Percentiles rank a stretch among this genome's conserved stretches.
Evolutionary conservation across 208 protist species (phyloP).

Genomic region (Wallacemonas sp.): DNA sequence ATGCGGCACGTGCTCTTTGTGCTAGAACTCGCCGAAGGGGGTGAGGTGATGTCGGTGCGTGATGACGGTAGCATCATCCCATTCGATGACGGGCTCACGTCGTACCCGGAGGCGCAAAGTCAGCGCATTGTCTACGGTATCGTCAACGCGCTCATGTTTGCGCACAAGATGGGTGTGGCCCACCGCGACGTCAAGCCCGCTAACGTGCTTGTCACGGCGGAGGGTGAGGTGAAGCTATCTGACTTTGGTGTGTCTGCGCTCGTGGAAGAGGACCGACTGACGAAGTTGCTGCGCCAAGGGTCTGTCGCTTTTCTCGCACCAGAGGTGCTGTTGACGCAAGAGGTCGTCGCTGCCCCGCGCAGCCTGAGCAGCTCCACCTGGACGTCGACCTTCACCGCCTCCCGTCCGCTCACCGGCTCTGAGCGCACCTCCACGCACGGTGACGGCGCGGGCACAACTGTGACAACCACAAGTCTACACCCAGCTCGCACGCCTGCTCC

Average conservation of each 20-base stretch:
- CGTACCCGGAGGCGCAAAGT: conserved; percentile 30
- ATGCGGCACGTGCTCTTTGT: conserved; percentile 84
- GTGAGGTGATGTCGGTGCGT: conserved; percentile 45
- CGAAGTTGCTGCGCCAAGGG: conserved; percentile 47
- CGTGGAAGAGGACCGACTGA: conserved; percentile 26
- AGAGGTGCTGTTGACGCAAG: conserved; percentile 49
- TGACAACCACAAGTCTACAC: background rate
- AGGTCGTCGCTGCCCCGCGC: conserved; percentile 28
- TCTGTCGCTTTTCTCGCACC: conserved; percentile 73
- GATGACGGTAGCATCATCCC: conserved; percentile 49
- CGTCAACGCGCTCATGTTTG: conserved; percentile 44
- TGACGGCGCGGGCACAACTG: background rate
- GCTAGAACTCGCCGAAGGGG: conserved; percentile 77
- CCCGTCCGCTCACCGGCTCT: conserved; percentile 4
- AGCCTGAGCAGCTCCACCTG: conserved; percentile 18
- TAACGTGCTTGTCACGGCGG: conserved; percentile 63
- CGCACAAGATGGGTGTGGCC: conserved; percentile 54
- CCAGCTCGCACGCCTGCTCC: background rate
- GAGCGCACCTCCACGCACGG: conserved; percentile 5
- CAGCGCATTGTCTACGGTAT: conserved; percentile 35
- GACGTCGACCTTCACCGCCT: conserved; percentile 15
- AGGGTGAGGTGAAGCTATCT: conserved; percentile 68
- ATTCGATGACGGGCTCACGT: conserved; percentile 21
- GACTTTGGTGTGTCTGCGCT: conserved; percentile 72
- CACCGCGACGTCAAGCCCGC: conserved; percentile 82